Percentiles rank a stretch among this genome's conserved stretches.
These are phyloP conservation scores for Russula griseocarnosa DNA, from an alignment of 768 basidiomycete species.

Conservation along the genomic window DNA sequence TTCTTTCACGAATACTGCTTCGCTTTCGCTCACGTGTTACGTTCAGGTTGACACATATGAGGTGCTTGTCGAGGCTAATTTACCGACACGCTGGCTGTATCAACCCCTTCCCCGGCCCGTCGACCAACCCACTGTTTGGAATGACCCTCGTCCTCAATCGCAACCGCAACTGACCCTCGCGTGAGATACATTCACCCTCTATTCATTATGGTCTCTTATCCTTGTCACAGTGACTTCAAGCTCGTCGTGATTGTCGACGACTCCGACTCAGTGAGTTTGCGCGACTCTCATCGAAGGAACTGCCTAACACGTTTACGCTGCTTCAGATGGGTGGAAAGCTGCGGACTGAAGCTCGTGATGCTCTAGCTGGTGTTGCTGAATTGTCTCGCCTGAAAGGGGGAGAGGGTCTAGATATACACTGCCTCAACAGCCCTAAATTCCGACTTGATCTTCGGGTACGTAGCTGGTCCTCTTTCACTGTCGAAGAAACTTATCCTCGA, in stretches of 20 bases:
- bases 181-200: not conserved
- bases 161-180: not conserved
- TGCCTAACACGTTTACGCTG: not conserved
- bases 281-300: not conserved
- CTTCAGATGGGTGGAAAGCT: constrained; percentile 40
- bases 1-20: not conserved
- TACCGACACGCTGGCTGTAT: constrained; percentile 3
- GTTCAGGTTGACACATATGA: constrained; percentile 35
- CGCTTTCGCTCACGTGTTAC: not conserved
- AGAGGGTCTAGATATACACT: constrained; percentile 42
- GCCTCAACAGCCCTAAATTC: constrained; percentile 37
- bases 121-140: not conserved
- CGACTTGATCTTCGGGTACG: constrained; percentile 30
- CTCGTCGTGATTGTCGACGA: constrained; percentile 43
- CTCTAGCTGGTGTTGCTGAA: constrained; percentile 40
- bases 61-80: constrained; percentile 36
- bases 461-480: constrained; percentile 29
- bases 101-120: not conserved
- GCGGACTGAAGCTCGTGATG: constrained; percentile 39
- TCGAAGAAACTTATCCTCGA: not conserved
- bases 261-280: constrained; percentile 37
- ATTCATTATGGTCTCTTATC: not conserved
- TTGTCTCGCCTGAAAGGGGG: constrained; percentile 38
- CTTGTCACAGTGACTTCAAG: constrained; percentile 36
- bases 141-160: not conserved